These are phyloP conservation scores for Crucihimalaya himalaica DNA, from an alignment of 345 rosid genomes.

Conservation along the genomic window DNA sequence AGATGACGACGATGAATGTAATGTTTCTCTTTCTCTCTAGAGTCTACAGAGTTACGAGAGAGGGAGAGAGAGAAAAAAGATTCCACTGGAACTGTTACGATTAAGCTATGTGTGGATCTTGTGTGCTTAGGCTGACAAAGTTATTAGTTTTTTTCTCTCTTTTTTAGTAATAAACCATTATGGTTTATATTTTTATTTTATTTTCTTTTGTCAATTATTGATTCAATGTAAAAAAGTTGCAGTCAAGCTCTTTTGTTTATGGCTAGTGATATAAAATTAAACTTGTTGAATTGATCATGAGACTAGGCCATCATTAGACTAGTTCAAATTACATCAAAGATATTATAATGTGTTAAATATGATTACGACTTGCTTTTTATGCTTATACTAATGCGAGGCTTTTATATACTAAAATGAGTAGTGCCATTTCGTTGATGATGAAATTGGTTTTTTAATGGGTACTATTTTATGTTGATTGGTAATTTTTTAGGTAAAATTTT, in stretches of 20 bases:
- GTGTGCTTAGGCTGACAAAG: conserved; percentile 44
- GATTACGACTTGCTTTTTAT: conserved; percentile 24
- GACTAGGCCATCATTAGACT: conserved; percentile 28
- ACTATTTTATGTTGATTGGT: background rate
- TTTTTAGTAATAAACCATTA: background rate
- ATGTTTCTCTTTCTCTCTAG: conserved; percentile 9
- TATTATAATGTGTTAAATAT: conserved; percentile 11
- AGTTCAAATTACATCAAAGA: conserved; percentile 22
- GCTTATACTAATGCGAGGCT: background rate
- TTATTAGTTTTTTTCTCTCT: conserved; percentile 23
- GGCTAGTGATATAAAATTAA: background rate
- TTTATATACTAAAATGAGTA: too few relatives aligned
- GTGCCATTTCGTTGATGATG: background rate
- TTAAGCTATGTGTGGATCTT: conserved; percentile 53
- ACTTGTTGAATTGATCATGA: conserved; percentile 2
- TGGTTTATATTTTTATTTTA: background rate
- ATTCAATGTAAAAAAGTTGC: background rate
- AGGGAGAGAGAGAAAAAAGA: conserved; percentile 42
- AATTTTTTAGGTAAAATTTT: background rate
- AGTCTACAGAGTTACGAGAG: conserved; percentile 12
- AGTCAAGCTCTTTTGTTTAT: conserved; percentile 24
- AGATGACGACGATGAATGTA: conserved; percentile 28
- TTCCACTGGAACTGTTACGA: conserved; percentile 56
- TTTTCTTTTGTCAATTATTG: background rate
- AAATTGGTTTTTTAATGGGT: too few relatives aligned